Evolutionary conservation across 176 grass and related monocot genomes (phyloP), one percentile per base, ranked within the genome.

Genomic region (Raddia guianensis): DNA sequence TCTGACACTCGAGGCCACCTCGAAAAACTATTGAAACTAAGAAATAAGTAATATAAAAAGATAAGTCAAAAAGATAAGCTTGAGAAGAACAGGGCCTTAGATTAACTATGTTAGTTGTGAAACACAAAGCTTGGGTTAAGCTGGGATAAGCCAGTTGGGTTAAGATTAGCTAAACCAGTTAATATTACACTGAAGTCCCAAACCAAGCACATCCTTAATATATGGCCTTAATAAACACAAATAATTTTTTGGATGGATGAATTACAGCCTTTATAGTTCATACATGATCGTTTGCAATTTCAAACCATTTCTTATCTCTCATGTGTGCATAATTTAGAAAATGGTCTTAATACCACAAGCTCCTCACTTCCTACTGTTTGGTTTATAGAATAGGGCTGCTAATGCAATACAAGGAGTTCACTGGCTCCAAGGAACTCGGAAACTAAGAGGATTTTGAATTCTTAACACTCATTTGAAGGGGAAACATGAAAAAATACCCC

Each of bases 221-320:
- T 58, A 50, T 68, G 13, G 37, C 27, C 44, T 70, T 64, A 64
- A 21, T 16, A 67, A 51, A 47, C 58, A 79, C 55, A 48, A 70
- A 13, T 59, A 5, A 3, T 13, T 72, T 73, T 4, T 51, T 72
- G 12, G n/a, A 73, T 16, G 35, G 57, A 63, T 7, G 9, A 58
- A 63, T 19, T 13, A 21, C 63, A 51, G 27, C 15, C 60, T 40
- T 51, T 3, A 35, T 49, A 61, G 19, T 60, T 32, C 9, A 27
- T 34, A 2, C 46, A 65, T 64, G 32, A 27, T 12, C 15, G 49
- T 63, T 64, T 6, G 9, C 3, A n/a, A 49, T 51, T 65, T 65
- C 27, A 33, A 63, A 21, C 60, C 15, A 78, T 49, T 60, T 47
- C 54, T 57, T 45, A 46, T 32, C 54, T 35, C 58, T 77, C 18